Percentiles rank a stretch among this genome's conserved stretches.
phyloP scores from a whole-genome alignment of 352 stramenopile genomes.

The Pythium phragmiticola region DNA sequence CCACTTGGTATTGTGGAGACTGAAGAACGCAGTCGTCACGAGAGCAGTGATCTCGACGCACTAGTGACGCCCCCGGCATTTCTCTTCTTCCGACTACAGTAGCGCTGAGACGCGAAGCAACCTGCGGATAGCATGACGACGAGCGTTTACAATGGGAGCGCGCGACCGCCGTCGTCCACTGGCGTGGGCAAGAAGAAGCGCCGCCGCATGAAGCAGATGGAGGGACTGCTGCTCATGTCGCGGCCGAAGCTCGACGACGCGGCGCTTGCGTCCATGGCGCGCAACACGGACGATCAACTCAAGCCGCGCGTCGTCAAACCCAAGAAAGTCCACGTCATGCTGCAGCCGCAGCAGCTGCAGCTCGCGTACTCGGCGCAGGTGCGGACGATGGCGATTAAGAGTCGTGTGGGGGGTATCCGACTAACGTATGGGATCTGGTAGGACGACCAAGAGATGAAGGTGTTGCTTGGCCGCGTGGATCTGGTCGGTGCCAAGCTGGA shows the following conservation, averaged over 20 bases:
- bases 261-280: background rate
- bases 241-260: conserved; percentile 32
- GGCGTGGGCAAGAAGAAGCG: conserved; percentile 40
- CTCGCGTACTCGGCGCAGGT: conserved; percentile 65
- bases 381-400: background rate
- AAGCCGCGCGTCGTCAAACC: conserved; percentile 34
- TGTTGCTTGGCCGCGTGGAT: conserved; percentile 58
- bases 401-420: background rate
- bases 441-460: conserved; percentile 72
- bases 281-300: conserved; percentile 7
- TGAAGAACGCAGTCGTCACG: background rate
- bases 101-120: too few species aligned
- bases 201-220: conserved; percentile 81
- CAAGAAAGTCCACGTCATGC: conserved; percentile 55
- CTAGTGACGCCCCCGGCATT: background rate
- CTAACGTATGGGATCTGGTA: conserved; percentile 10
- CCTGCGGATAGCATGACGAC: conserved; percentile 31
- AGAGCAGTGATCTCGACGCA: background rate
- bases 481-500: conserved; percentile 63
- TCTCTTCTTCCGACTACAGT: too few species aligned
- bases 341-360: conserved; percentile 69
- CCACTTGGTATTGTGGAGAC: background rate
- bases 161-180: conserved; percentile 8
- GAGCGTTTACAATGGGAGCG: conserved; percentile 14
- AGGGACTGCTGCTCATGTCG: conserved; percentile 65